Evolutionary conservation across 371 early-diverging fungal species (phyloP).

Genomic region (Funneliformis caledonium): DNA sequence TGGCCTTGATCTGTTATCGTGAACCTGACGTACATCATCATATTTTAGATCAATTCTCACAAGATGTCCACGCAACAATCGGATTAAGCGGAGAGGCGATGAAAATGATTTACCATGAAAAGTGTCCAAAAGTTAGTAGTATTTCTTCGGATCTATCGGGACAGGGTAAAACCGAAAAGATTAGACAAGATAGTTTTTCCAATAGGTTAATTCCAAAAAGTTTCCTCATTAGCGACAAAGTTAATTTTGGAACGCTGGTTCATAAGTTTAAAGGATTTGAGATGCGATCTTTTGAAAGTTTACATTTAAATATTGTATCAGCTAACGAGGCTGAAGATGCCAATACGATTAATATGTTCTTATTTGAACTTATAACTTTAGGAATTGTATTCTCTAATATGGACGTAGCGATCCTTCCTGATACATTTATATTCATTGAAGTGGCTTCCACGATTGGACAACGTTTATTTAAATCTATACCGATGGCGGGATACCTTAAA

Average conservation of each 20-base stretch:
- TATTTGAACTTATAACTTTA: constrained; percentile 39
- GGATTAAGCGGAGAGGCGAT: constrained; percentile 28
- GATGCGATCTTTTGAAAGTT: constrained; percentile 21
- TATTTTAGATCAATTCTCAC: constrained; percentile 41
- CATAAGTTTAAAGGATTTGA: constrained; percentile 24
- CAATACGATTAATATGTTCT: constrained; percentile 34
- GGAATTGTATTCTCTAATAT: constrained; percentile 36
- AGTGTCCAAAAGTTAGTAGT: constrained; percentile 20
- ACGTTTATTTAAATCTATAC: constrained; percentile 23
- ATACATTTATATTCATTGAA: constrained; percentile 31
- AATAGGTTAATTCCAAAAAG: neutral
- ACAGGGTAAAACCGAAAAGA: constrained; percentile 37
- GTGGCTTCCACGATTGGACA: constrained; percentile 38
- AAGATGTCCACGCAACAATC: constrained; percentile 23
- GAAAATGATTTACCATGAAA: constrained; percentile 29
- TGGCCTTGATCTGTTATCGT: constrained; percentile 36
- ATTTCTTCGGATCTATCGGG: constrained; percentile 38
- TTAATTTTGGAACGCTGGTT: constrained; percentile 23
- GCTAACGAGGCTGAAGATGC: constrained; percentile 16
- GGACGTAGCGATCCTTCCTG: constrained; percentile 33
- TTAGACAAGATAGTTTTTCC: constrained; percentile 18
- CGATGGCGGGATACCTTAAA: neutral
- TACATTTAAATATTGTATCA: constrained; percentile 39
- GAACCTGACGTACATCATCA: constrained; percentile 36
- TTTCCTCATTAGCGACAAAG: constrained; percentile 37